Percentiles rank a stretch among this genome's conserved stretches.
Evolutionary conservation across 1,284 basidiomycete species (phyloP).

Genomic region (Neonothopanus nambi): DNA sequence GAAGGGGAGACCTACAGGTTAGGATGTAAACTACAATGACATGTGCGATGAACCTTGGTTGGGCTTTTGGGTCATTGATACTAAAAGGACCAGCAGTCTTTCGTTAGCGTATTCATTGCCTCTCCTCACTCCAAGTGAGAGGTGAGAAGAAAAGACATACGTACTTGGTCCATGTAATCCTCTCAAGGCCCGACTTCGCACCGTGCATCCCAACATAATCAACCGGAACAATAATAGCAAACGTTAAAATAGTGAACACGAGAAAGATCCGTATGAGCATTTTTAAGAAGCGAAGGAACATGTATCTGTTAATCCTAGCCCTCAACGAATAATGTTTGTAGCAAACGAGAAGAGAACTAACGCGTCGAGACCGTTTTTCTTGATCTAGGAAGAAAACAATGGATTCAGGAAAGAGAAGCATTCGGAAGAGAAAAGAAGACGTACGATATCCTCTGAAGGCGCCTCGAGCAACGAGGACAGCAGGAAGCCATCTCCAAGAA

Average conservation of each 20-base stretch:
- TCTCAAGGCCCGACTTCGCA: conserved; percentile 34
- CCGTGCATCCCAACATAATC: conserved; percentile 49
- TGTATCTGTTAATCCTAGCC: conserved; percentile 36
- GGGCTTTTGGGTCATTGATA: conserved; percentile 34
- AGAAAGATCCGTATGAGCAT: conserved; percentile 67
- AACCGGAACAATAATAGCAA: conserved; percentile 60
- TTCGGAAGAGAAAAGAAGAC: conserved; percentile 18
- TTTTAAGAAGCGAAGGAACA: conserved; percentile 68
- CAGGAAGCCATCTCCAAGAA: conserved; percentile 49
- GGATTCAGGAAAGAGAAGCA: not conserved
- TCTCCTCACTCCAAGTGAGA: too few species aligned
- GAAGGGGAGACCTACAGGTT: conserved; percentile 35
- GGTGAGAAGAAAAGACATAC: too few species aligned
- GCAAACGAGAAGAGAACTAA: not conserved
- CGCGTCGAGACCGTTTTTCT: conserved; percentile 71
- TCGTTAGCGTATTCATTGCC: conserved; percentile 1
- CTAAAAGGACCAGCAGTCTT: conserved; percentile 22
- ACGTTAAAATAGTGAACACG: conserved; percentile 62
- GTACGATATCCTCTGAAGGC: conserved; percentile 44
- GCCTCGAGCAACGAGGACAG: conserved; percentile 39
- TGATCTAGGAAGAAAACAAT: conserved; percentile 34
- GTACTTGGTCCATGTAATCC: conserved; percentile 51
- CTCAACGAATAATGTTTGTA: not conserved
- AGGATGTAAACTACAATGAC: conserved; percentile 47
- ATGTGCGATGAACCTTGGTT: conserved; percentile 47